A percentile compares a stretch with the other conserved stretches of the same genome.
Evolutionary conservation across 148 eudicot genomes (phyloP).

Genomic region (Rhododendron henanense): DNA sequence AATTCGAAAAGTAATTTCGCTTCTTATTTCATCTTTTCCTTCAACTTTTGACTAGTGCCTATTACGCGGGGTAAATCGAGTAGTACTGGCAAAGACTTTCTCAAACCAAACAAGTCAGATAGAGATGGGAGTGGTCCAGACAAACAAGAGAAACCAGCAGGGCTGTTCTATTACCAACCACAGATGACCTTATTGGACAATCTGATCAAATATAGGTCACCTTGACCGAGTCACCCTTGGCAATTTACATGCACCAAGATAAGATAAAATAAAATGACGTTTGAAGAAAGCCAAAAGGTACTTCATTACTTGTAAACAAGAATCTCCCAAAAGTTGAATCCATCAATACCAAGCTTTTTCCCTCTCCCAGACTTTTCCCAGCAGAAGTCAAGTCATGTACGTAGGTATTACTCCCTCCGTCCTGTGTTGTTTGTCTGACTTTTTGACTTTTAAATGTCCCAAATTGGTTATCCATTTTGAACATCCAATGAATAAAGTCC

Average conservation of each 20-base stretch:
- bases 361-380: neutral
- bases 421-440: too few species aligned
- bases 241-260: neutral
- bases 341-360: neutral
- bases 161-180: neutral
- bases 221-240: neutral
- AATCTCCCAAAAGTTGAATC: neutral
- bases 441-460: too few species aligned
- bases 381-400: neutral
- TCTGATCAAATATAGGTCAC: neutral
- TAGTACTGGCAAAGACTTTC: too few species aligned
- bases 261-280: neutral
- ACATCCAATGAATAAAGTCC: too few species aligned
- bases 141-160: neutral
- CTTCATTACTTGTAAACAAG: neutral
- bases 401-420: neutral
- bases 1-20: too few species aligned
- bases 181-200: neutral
- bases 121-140: neutral
- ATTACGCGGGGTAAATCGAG: neutral
- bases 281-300: neutral
- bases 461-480: too few species aligned
- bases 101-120: neutral
- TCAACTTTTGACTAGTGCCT: too few species aligned
- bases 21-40: too few species aligned